These are phyloP conservation scores for Alternaria sp. DNA, from an alignment of 2,329 filamentous ascomycete genomes.

Conservation along the genomic window DNA sequence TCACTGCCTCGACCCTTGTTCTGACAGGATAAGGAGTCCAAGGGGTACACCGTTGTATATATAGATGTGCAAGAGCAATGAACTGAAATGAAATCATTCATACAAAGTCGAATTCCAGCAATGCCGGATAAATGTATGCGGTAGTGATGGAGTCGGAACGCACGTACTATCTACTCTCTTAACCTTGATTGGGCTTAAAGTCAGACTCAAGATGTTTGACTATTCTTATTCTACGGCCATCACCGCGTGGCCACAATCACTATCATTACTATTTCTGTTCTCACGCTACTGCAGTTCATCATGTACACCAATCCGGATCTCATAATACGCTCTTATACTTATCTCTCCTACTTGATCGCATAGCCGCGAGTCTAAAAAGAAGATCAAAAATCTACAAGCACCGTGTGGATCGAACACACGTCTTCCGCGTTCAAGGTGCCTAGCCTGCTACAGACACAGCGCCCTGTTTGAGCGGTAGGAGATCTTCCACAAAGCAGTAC, in stretches of 20 bases:
- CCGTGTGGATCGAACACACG: neutral
- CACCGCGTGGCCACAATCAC: neutral
- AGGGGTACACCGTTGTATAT: constrained; percentile 23
- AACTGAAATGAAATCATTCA: constrained; percentile 5
- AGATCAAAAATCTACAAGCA: neutral
- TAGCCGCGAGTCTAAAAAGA: neutral
- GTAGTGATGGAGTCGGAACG: neutral
- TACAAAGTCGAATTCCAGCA: neutral
- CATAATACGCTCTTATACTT: neutral
- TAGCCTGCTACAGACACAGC: neutral
- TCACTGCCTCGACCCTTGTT: neutral
- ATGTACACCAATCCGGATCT: neutral
- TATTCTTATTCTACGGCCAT: neutral
- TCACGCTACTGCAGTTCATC: neutral
- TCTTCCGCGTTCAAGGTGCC: neutral
- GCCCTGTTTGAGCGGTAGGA: neutral
- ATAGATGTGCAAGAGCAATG: constrained; percentile 31
- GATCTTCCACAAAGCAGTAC: neutral
- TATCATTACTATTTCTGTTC: neutral
- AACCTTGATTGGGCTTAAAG: neutral
- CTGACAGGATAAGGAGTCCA: neutral
- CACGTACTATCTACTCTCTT: neutral
- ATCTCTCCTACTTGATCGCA: neutral
- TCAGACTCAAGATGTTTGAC: too few relatives aligned
- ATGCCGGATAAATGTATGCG: neutral